Evolutionary conservation across 306 rosid species (phyloP).

Genomic region (Inga oerstediana): DNA sequence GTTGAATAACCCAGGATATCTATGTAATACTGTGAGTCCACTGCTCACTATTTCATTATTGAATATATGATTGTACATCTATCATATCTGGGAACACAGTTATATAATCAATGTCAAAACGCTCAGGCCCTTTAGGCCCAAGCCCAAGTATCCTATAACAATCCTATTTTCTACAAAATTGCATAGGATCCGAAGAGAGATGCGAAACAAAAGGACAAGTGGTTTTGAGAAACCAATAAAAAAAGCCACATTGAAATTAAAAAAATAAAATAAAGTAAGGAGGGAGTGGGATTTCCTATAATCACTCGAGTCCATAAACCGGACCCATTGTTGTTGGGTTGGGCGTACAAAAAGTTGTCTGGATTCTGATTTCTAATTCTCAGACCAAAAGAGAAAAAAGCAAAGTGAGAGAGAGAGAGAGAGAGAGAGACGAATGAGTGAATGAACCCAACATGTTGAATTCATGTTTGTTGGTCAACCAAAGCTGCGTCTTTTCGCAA

Average conservation of each 20-base stretch:
- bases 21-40: no score
- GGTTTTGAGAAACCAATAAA: background rate
- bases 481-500: conserved; percentile 17
- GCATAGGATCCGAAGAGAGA: background rate
- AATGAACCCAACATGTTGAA: conserved; percentile 7
- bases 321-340: conserved; percentile 34
- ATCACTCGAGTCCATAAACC: conserved; percentile 40
- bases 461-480: background rate
- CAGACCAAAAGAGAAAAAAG: background rate
- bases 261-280: background rate
- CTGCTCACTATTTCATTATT: no score
- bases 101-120: no score
- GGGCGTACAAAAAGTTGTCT: conserved; percentile 43
- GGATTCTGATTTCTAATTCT: background rate
- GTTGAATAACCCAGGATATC: no score
- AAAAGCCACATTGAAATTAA: background rate
- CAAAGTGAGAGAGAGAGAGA: background rate
- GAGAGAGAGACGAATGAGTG: background rate
- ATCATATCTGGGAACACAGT: no score
- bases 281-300: background rate
- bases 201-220: conserved; percentile 13
- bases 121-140: no score
- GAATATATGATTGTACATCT: no score
- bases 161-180: background rate
- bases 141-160: no score